A percentile compares a stretch with the other conserved stretches of the same genome.
These are phyloP conservation scores for Colletotrichum sojae DNA, from an alignment of 2,329 filamentous ascomycete species.

Conservation along the genomic window DNA sequence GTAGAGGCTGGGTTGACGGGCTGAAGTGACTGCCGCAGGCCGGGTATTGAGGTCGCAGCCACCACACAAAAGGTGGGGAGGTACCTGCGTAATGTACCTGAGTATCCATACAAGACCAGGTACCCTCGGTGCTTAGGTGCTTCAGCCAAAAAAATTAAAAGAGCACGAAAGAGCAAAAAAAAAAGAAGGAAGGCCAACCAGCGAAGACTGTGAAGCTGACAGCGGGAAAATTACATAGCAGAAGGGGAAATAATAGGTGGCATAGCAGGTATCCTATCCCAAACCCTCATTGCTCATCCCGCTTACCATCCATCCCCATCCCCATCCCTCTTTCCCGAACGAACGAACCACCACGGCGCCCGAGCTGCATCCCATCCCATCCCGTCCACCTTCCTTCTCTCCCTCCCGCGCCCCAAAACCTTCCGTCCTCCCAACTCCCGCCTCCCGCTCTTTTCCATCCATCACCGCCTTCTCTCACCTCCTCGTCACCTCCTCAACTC, in stretches of 20 bases:
- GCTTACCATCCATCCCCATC: not conserved
- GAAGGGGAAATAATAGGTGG: not conserved
- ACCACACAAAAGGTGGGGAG: not conserved
- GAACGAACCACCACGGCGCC: conserved; percentile 15
- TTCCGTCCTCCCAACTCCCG: not conserved
- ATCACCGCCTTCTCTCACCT: not conserved
- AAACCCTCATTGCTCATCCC: conserved; percentile 5
- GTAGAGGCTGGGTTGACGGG: not conserved
- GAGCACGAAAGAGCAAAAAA: conserved; percentile 2
- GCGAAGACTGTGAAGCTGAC: too few relatives aligned
- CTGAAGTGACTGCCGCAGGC: not conserved
- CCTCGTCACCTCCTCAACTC: conserved; percentile 7
- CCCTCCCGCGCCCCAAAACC: not conserved
- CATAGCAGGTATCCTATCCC: conserved; percentile 7
- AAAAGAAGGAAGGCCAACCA: not conserved
- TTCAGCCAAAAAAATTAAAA: conserved; percentile 18
- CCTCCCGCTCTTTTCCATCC: not conserved
- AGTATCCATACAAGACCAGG: not conserved
- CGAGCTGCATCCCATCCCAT: not conserved
- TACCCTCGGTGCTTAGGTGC: not conserved
- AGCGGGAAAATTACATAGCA: not conserved
- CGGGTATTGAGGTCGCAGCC: not conserved
- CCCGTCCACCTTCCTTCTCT: conserved; percentile 1
- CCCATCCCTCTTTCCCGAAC: conserved; percentile 21
- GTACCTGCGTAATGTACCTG: not conserved